Evolutionary conservation across 202 grass and related monocot genomes (phyloP).

Genomic region (Cymbopogon flexuosus): DNA sequence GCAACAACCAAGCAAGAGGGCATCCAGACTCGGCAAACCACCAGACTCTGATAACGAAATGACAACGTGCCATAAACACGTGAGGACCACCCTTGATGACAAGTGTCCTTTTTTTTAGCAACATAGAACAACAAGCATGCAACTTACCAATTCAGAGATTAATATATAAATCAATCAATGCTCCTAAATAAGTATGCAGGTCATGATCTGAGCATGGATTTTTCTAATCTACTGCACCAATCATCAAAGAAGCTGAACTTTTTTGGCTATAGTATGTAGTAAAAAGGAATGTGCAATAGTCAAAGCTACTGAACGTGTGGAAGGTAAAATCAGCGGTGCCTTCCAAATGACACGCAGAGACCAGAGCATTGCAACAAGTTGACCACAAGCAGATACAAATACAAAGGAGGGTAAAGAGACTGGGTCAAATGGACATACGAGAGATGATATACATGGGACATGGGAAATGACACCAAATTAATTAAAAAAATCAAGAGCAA

Average conservation of each 20-base stretch:
- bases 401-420: neutral
- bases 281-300: neutral
- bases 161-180: neutral
- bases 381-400: neutral
- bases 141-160: neutral
- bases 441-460: slow-evolving; percentile 4
- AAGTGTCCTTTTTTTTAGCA: neutral
- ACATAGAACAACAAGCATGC: slow-evolving; percentile 13
- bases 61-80: neutral
- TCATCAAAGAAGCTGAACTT: neutral
- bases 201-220: neutral
- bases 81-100: neutral
- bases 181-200: too few species aligned
- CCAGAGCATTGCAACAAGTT: neutral
- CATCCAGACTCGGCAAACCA: neutral
- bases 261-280: neutral
- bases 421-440: slow-evolving; percentile 25
- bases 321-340: neutral
- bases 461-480: neutral
- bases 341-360: neutral
- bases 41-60: neutral
- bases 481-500: neutral
- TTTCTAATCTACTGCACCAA: neutral
- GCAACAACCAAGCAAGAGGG: neutral
- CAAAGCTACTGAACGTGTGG: neutral